phyloP scores from a whole-genome alignment of 768 basidiomycete species.

The Calvatia gigantea region DNA sequence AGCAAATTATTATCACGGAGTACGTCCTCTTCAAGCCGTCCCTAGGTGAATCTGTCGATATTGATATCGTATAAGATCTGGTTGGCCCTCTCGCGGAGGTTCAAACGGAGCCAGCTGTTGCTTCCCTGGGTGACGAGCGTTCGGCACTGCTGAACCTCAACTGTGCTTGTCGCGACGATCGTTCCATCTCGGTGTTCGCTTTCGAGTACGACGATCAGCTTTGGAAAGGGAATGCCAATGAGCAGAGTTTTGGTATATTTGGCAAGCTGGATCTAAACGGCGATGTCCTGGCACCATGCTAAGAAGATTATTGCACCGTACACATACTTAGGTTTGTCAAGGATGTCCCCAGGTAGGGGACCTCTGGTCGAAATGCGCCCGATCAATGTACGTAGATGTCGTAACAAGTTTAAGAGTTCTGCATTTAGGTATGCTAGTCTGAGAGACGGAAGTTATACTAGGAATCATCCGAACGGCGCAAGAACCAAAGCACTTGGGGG shows the following conservation, averaged over 20 bases:
- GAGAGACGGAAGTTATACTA: too few species aligned
- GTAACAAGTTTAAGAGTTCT: too few species aligned
- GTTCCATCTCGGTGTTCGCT: constrained; percentile 28
- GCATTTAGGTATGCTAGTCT: too few species aligned
- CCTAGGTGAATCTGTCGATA: neutral
- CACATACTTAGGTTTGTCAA: too few species aligned
- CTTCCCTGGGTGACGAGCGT: constrained; percentile 28
- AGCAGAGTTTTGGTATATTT: constrained; percentile 37
- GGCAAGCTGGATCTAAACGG: constrained; percentile 27
- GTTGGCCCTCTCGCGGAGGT: constrained; percentile 38
- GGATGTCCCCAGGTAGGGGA: too few species aligned
- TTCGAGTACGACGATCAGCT: constrained; percentile 37
- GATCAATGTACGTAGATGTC: neutral
- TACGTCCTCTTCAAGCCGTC: constrained; percentile 11
- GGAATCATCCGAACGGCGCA: too few species aligned
- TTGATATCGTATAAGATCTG: constrained; percentile 23
- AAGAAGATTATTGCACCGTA: neutral
- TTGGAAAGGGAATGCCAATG: constrained; percentile 35
- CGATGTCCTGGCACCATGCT: constrained; percentile 23
- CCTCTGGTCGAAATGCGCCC: too few species aligned
- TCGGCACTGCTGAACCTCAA: constrained; percentile 32
- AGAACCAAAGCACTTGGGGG: too few species aligned
- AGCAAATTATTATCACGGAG: constrained; percentile 34
- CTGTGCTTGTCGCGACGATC: constrained; percentile 29
- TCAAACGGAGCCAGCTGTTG: constrained; percentile 25